Conservation (phyloP, 2,329 filamentous ascomycete genomes). For the Polytolypa hystricis region DNA sequence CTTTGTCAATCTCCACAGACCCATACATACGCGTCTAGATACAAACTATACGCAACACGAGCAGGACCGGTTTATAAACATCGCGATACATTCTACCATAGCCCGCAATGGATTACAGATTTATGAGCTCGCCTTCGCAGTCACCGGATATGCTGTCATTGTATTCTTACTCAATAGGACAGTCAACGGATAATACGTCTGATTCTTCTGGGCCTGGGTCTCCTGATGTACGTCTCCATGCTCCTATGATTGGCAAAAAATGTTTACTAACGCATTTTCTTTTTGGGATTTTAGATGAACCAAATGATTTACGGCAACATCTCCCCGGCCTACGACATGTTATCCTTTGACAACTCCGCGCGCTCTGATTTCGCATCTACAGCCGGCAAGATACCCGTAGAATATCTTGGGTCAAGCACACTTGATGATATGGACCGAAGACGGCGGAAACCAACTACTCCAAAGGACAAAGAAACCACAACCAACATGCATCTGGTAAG, state of each 20-base stretch:
- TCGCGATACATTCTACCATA: no score
- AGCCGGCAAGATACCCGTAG: slow-evolving; percentile 15
- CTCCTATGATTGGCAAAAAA: no score
- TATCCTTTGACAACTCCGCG: slow-evolving; percentile 13
- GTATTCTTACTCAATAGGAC: slow-evolving; percentile 2
- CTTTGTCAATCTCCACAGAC: no score
- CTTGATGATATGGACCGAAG: slow-evolving; percentile 16
- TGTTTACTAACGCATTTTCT: no score
- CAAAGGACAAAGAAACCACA: slow-evolving; percentile 17
- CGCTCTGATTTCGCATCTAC: slow-evolving; percentile 10
- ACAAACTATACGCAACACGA: no score
- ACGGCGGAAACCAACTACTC: slow-evolving; percentile 12
- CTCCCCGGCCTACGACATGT: slow-evolving; percentile 14
- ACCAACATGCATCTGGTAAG: slow-evolving; percentile 22
- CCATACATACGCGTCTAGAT: no score
- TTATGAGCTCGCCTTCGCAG: background rate
- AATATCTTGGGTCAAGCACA: slow-evolving; percentile 16
- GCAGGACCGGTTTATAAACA: no score
- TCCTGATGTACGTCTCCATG: slow-evolving; percentile 14
- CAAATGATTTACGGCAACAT: slow-evolving; percentile 12
- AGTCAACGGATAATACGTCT: slow-evolving; percentile 12
- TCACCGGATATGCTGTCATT: background rate
- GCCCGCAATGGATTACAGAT: background rate
- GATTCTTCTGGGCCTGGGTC: slow-evolving; percentile 16
- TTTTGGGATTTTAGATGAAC: slow-evolving; percentile 9